phyloP scores from a whole-genome alignment of 495 filamentous ascomycete genomes.

The Corynascus novoguineensis region DNA sequence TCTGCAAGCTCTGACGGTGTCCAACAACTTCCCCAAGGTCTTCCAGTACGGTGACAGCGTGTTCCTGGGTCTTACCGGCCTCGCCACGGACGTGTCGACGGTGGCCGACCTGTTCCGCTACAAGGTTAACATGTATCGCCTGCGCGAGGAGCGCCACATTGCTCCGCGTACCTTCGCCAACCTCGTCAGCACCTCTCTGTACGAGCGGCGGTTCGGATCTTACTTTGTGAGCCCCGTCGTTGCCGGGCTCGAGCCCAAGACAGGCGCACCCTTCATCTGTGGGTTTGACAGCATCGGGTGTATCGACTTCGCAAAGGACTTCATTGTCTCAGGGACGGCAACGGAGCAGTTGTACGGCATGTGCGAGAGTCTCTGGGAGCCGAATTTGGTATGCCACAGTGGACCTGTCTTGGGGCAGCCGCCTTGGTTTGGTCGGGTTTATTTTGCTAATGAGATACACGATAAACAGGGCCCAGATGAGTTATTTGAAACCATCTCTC shows the following conservation, averaged over 20 bases:
- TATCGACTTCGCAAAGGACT: slow-evolving; percentile 98
- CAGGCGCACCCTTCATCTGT: slow-evolving; percentile 92
- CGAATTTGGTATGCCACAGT: slow-evolving; percentile 66
- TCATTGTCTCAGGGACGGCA: slow-evolving; percentile 94
- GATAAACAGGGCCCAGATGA: slow-evolving; percentile 70
- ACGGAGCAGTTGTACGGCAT: slow-evolving; percentile 97
- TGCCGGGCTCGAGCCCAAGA: slow-evolving; percentile 87
- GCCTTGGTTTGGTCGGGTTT: too few relatives aligned
- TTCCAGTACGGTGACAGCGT: slow-evolving; percentile 88
- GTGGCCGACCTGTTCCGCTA: slow-evolving; percentile 97
- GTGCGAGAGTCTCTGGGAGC: slow-evolving; percentile 97
- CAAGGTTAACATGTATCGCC: slow-evolving; percentile 99
- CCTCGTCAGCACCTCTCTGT: slow-evolving; percentile 81
- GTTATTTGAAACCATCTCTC: slow-evolving; percentile 96
- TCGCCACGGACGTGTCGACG: slow-evolving; percentile 91
- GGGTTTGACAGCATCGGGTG: slow-evolving; percentile 99
- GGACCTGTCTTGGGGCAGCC: neutral
- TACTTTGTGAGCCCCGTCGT: slow-evolving; percentile 94
- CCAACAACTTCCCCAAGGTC: slow-evolving; percentile 99
- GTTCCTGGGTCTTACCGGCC: slow-evolving; percentile 93
- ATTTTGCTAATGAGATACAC: too few relatives aligned
- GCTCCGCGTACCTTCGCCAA: slow-evolving; percentile 92
- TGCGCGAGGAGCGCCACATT: slow-evolving; percentile 95
- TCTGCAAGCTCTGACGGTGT: slow-evolving; percentile 91
- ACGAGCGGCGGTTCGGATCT: slow-evolving; percentile 92